phyloP scores from a whole-genome alignment of 106 monocot genomes.

The Ottelia alismoides region DNA sequence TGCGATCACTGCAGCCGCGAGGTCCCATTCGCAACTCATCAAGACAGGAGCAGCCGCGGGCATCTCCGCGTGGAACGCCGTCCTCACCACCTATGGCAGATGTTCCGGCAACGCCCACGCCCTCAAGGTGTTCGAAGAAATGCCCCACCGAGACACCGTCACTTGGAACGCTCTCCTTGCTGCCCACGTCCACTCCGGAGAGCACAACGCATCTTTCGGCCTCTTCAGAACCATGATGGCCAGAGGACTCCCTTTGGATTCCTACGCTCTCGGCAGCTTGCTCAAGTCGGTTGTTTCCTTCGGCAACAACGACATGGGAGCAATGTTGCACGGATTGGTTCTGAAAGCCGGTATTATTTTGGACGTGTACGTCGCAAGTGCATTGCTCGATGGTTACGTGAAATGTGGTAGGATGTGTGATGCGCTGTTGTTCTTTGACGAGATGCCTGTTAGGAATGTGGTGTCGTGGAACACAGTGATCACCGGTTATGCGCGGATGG shows the following conservation, averaged over 20 bases:
- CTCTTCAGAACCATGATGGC: conserved; percentile 27
- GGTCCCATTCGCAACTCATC: conserved; percentile 29
- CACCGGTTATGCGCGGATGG: conserved; percentile 21
- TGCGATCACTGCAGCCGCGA: conserved; percentile 15
- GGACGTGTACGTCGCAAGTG: conserved; percentile 53
- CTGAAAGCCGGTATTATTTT: conserved; percentile 33
- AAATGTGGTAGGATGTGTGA: conserved; percentile 34
- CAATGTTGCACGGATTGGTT: conserved; percentile 35
- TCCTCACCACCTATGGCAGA: conserved; percentile 30
- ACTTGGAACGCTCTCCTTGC: conserved; percentile 66
- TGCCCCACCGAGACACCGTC: conserved; percentile 30
- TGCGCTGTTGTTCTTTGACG: conserved; percentile 18
- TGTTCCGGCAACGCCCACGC: conserved; percentile 8
- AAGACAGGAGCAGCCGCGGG: conserved; percentile 27
- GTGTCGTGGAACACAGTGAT: conserved; percentile 72
- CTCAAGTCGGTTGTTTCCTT: conserved; percentile 49
- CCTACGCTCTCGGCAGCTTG: conserved; percentile 39
- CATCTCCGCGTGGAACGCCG: conserved; percentile 39
- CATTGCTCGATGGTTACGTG: conserved; percentile 49
- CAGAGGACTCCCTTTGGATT: conserved; percentile 17
- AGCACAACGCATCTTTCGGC: conserved; percentile 6
- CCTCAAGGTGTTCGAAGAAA: conserved; percentile 57
- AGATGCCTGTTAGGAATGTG: conserved; percentile 22
- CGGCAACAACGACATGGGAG: too few relatives aligned
- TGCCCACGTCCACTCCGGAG: conserved; percentile 14